phyloP scores from a whole-genome alignment of 768 basidiomycete genomes.

The Boletus huronensis region DNA sequence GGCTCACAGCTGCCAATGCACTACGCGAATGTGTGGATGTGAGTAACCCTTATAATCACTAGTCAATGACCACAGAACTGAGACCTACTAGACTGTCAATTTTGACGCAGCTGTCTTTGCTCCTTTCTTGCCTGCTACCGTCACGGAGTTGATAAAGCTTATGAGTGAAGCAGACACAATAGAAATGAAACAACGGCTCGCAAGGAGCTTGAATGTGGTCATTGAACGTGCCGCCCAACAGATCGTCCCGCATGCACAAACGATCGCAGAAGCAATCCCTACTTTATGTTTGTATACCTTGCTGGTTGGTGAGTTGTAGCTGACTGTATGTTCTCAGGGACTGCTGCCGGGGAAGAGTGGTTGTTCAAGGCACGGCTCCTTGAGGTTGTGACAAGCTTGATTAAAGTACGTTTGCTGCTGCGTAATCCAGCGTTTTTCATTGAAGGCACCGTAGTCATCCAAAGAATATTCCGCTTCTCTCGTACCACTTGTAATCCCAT shows the following conservation, averaged over 20 bases:
- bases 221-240: slow-evolving; percentile 52
- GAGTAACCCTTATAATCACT: slow-evolving; percentile 34
- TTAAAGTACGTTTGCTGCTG: slow-evolving; percentile 47
- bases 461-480: slow-evolving; percentile 58
- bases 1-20: slow-evolving; percentile 78
- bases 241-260: slow-evolving; percentile 63
- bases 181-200: slow-evolving; percentile 76
- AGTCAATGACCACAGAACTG: slow-evolving; percentile 1
- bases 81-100: slow-evolving; percentile 47
- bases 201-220: slow-evolving; percentile 62
- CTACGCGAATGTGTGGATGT: slow-evolving; percentile 85
- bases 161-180: slow-evolving; percentile 70
- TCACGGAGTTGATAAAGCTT: slow-evolving; percentile 66
- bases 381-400: slow-evolving; percentile 63
- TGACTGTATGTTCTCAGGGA: slow-evolving; percentile 48
- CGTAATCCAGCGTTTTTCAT: not conserved
- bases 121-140: slow-evolving; percentile 60
- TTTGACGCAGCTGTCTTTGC: slow-evolving; percentile 63
- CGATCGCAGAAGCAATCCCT: slow-evolving; percentile 64
- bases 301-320: not conserved
- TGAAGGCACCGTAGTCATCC: slow-evolving; percentile 49
- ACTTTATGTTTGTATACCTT: slow-evolving; percentile 55
- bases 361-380: slow-evolving; percentile 70
- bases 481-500: slow-evolving; percentile 52
- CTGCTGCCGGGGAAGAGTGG: slow-evolving; percentile 61